Conservation (phyloP, 805 yeast species). For the Monosporozyma unispora region DNA sequence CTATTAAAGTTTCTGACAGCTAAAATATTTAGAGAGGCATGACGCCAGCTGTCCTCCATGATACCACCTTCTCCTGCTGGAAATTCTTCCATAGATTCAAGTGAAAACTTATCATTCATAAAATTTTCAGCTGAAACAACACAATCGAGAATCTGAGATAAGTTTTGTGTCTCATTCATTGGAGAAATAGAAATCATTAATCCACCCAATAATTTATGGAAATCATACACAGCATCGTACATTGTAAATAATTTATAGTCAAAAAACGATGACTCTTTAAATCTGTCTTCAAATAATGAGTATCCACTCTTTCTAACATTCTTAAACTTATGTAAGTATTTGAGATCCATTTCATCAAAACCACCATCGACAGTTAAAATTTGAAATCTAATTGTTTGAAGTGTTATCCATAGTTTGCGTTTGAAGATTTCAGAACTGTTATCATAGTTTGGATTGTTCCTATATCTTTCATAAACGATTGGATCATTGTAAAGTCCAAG, state of each 20-base stretch:
- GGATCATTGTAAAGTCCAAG: constrained; percentile 13
- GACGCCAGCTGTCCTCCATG: constrained; percentile 6
- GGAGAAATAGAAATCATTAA: constrained; percentile 6
- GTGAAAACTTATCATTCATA: constrained; percentile 10
- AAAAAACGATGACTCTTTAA: background rate
- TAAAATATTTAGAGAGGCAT: constrained; percentile 4
- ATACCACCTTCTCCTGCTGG: background rate
- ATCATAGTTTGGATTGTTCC: background rate
- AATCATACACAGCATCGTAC: constrained; percentile 12
- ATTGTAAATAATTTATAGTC: constrained; percentile 7
- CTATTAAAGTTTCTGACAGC: constrained; percentile 6
- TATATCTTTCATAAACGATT: constrained; percentile 4
- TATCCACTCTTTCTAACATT: background rate
- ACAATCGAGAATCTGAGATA: constrained; percentile 7
- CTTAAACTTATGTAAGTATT: constrained; percentile 7
- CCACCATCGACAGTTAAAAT: constrained; percentile 8
- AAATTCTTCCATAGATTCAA: background rate
- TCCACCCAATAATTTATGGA: constrained; percentile 8
- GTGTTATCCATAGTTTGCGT: constrained; percentile 16
- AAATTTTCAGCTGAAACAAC: constrained; percentile 8
- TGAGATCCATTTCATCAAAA: constrained; percentile 1
- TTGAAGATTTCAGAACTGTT: constrained; percentile 3
- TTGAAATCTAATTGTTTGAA: constrained; percentile 12
- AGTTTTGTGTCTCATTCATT: constrained; percentile 3
- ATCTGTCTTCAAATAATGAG: background rate